Conservation (phyloP, 148 eudicot genomes). For the Selenicereus undatus region DNA sequence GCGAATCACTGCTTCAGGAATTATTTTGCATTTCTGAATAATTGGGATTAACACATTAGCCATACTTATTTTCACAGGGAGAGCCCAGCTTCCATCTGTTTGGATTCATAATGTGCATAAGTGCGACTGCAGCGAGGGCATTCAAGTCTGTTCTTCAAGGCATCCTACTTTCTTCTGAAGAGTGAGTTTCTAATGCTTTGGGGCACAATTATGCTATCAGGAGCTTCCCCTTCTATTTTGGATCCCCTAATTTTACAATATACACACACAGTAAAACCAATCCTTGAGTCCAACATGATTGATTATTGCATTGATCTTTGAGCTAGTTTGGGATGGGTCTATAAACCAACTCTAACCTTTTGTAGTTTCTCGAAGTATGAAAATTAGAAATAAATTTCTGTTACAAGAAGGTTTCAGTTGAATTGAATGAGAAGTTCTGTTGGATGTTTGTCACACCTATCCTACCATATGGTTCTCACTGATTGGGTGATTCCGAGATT, state of each 20-base stretch:
- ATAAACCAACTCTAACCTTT: no score
- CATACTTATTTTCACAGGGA: slow-evolving; percentile 52
- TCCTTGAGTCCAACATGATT: not conserved
- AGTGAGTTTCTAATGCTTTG: slow-evolving; percentile 39
- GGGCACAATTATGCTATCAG: not conserved
- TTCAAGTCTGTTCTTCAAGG: slow-evolving; percentile 98
- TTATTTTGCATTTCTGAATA: no score
- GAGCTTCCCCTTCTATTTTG: not conserved
- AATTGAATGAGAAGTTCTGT: not conserved
- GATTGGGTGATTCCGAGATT: no score
- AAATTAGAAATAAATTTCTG: no score
- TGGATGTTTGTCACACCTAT: not conserved
- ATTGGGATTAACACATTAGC: not conserved
- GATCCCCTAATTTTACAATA: not conserved
- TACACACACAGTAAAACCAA: not conserved
- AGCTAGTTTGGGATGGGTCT: no score
- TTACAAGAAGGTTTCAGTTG: not conserved
- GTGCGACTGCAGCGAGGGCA: slow-evolving; percentile 98
- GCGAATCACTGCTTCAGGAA: not conserved
- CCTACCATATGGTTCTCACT: not conserved
- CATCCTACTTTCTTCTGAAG: slow-evolving; percentile 89
- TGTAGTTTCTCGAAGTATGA: no score
- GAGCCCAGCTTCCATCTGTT: slow-evolving; percentile 96
- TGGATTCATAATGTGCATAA: slow-evolving; percentile 95
- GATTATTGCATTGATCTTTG: not conserved